Base-by-base conservation (phyloP, 1,284 basidiomycete species). In the Blastosporella zonata region DNA sequence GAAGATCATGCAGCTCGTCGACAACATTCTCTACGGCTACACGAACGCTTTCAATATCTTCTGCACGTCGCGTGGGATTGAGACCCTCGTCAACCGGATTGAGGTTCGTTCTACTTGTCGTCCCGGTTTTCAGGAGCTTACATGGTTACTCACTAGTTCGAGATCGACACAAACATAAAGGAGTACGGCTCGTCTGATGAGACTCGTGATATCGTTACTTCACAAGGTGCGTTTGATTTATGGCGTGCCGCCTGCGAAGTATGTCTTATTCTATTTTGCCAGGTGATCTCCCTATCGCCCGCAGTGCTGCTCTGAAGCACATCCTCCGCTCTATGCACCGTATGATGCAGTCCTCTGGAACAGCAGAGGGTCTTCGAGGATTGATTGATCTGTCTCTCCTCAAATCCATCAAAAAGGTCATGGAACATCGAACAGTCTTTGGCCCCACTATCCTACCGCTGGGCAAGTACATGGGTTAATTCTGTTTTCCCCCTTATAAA, bases 281-380 rank as follows among this genome's bases (percentile, higher is more conserved):
- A 86, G 83, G 76, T 40, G 77, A 83, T 59, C 66, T 90, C 33
- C 83, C 86, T 1, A 77, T 87, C 36, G 71, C 81, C 22, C 79
- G 86, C 6, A 77, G 81, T 13, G 83, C 86, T 33, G 77, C 92
- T 10, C 74, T 99, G 55, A 97, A 97, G 67, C 87, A 94, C 55
- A 81, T 93, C n/a, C 70, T 99, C 37, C 87, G 97, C 37, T 93
- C 94, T 0, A 84, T 97, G 69, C 91, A 96, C 62, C 87, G 95
- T 35, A 93, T 99, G 82, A 97, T 99, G 90, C 90, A 93, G 62
- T 87, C 90, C 0, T 89, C 93, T 0, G 94, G 96, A 3, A 94
- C 93, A 2, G 81, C 92, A 9, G 97, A 99, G 63, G 94, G 95
- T 1, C 78, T 99, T 23, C 85, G 97, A 31, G 96, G 94, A 34